phyloP scores from a whole-genome alignment of 1,139 yeast genomes.

The Saccharomyces hybrid region DNA sequence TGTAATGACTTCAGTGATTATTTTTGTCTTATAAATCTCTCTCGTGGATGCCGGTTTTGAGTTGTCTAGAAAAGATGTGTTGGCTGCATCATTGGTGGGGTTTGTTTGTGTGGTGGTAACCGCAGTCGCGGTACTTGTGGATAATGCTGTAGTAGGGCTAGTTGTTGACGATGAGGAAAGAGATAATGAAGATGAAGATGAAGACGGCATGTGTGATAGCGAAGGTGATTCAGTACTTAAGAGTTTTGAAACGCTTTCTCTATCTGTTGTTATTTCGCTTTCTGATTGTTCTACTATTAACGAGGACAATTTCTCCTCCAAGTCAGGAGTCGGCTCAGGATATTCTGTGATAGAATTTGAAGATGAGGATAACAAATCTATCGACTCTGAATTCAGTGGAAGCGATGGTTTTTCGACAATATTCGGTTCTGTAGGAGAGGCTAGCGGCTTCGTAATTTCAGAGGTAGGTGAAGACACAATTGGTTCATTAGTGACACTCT shows the following conservation, averaged over 20 bases:
- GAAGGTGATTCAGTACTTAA: not conserved
- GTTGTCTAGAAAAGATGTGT: not conserved
- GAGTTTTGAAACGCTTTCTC: not conserved
- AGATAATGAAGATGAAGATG: not conserved
- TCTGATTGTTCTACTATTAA: not conserved
- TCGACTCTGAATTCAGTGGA: not conserved
- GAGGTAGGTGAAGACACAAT: not conserved
- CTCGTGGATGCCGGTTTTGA: not conserved
- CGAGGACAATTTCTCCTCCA: not conserved
- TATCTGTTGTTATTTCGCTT: not conserved
- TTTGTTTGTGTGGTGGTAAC: not conserved
- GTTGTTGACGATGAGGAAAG: not conserved
- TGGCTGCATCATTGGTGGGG: not conserved
- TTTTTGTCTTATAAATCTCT: not conserved
- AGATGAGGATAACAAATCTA: not conserved
- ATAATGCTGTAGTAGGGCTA: not conserved
- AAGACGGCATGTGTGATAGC: not conserved
- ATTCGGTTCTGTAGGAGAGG: not conserved
- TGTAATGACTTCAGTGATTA: not conserved
- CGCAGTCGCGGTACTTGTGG: not conserved
- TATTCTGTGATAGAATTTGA: not conserved
- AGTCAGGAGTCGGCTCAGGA: not conserved
- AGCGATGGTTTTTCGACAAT: not conserved
- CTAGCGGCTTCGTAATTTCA: not conserved
- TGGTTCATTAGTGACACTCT: not conserved